These are phyloP conservation scores for Mycena vulgaris DNA, from an alignment of 768 basidiomycete species.

Conservation along the genomic window DNA sequence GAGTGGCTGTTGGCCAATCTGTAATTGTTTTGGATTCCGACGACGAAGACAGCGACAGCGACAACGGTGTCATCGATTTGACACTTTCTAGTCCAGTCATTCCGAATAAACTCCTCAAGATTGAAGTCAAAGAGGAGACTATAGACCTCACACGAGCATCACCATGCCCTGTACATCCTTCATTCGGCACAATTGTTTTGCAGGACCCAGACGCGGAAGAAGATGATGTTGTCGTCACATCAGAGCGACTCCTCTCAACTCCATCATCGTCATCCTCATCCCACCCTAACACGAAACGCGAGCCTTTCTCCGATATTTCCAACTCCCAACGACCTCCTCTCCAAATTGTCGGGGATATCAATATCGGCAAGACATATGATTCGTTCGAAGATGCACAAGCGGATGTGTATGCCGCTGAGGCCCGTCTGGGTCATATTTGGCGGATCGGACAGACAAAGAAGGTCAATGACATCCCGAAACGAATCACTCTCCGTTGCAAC, in stretches of 20 bases:
- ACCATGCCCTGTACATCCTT: not conserved
- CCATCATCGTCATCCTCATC: not conserved
- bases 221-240: not conserved
- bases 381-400: conserved; percentile 26
- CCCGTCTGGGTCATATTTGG: conserved; percentile 40
- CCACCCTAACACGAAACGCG: not conserved
- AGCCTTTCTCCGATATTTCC: conserved; percentile 26
- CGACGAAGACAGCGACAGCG: not conserved
- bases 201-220: not conserved
- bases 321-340: conserved; percentile 19
- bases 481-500: conserved; percentile 8
- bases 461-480: conserved; percentile 7
- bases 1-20: not conserved
- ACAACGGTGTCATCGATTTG: conserved; percentile 16
- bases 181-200: not conserved
- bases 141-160: not conserved
- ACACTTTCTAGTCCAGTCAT: not conserved
- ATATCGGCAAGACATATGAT: conserved; percentile 12
- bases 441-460: conserved; percentile 33
- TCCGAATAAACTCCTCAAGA: not conserved
- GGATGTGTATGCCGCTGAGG: conserved; percentile 31
- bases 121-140: not conserved
- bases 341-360: not conserved
- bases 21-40: conserved; percentile 4
- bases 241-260: not conserved